phyloP scores from a whole-genome alignment of 441 rosid species.

The Gossypium lobatum region DNA sequence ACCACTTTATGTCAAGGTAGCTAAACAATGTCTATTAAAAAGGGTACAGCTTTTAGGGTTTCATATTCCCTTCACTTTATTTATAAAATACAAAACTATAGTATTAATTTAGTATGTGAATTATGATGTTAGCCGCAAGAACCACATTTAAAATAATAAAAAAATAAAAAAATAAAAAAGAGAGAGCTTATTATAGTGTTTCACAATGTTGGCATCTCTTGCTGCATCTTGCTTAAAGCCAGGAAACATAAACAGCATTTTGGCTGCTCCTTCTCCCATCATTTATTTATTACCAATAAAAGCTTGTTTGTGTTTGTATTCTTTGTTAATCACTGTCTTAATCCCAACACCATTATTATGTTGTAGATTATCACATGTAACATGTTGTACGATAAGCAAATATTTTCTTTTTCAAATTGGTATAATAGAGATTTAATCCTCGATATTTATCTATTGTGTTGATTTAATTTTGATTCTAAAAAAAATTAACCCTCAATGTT shows the following conservation, averaged over 20 bases:
- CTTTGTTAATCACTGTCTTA: neutral
- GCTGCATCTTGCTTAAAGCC: neutral
- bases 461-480: too few species aligned
- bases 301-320: neutral
- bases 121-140: neutral
- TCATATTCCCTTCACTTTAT: neutral
- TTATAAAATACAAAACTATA: neutral
- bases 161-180: too few species aligned
- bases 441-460: too few species aligned
- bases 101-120: neutral
- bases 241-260: constrained; percentile 9
- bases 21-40: neutral
- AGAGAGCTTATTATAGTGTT: neutral
- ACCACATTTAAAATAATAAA: neutral
- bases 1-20: neutral
- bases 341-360: neutral
- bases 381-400: too few species aligned
- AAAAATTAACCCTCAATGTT: too few species aligned
- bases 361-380: neutral
- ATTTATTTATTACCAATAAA: neutral
- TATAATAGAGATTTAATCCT: too few species aligned
- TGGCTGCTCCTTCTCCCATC: neutral
- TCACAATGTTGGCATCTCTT: neutral
- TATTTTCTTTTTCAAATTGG: too few species aligned
- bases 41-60: neutral